A percentile compares a stretch with the other conserved stretches of the same genome.
These are phyloP conservation scores for Artemisia tridentata DNA, from an alignment of 129 eudicot species.

Conservation along the genomic window DNA sequence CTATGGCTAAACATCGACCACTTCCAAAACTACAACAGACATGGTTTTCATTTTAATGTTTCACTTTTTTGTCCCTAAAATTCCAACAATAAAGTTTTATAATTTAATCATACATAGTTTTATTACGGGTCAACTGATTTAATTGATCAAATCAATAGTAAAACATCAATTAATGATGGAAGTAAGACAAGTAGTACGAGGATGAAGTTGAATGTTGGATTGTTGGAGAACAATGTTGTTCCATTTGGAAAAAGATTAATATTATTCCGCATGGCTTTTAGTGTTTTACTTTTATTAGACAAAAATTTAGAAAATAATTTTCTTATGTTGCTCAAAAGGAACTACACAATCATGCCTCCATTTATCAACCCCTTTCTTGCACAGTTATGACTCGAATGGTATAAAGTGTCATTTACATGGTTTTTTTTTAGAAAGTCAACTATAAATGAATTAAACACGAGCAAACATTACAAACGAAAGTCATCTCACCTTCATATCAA, in stretches of 20 bases:
- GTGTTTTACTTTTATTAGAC: constrained; percentile 41
- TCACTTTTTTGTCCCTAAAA: background rate
- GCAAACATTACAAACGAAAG: no score
- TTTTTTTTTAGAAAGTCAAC: no score
- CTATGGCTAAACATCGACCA: no score
- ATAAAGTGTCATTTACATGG: background rate
- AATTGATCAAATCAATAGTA: background rate
- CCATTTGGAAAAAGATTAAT: constrained; percentile 25
- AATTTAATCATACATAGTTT: background rate
- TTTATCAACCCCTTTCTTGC: constrained; percentile 16
- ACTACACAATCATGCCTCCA: constrained; percentile 31
- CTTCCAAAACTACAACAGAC: no score
- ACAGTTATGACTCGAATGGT: background rate
- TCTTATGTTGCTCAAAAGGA: constrained; percentile 33
- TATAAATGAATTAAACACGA: no score
- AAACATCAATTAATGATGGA: constrained; percentile 17
- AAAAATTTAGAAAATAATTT: constrained; percentile 19
- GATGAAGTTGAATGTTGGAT: constrained; percentile 35
- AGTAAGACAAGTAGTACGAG: constrained; percentile 36
- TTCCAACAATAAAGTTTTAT: background rate
- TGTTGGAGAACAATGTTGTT: constrained; percentile 31
- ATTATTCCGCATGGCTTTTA: constrained; percentile 38
- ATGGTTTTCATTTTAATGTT: no score
- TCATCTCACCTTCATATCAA: no score
- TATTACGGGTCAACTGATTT: background rate